Percentiles rank a stretch among this genome's conserved stretches.
Evolutionary conservation across 2,329 filamentous ascomycete species (phyloP).

Genomic region (Colletotrichum brevisporum): DNA sequence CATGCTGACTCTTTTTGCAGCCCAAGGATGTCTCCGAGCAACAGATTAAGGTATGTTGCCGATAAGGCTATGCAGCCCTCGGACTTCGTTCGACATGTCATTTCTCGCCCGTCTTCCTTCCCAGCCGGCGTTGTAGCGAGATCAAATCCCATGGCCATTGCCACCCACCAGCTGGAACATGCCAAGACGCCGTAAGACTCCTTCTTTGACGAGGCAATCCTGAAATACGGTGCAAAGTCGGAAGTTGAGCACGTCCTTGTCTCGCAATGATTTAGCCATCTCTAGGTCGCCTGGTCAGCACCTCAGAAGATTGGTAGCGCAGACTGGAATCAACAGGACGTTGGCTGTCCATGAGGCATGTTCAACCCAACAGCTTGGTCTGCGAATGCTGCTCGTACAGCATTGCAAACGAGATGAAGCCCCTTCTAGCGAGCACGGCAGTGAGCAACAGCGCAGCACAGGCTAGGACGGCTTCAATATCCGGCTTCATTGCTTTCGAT

Average conservation of each 20-base stretch:
- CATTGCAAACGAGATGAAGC: slow-evolving; percentile 25
- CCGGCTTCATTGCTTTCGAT: slow-evolving; percentile 30
- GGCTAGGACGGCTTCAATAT: slow-evolving; percentile 31
- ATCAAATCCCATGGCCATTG: slow-evolving; percentile 35
- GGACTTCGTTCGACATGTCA: slow-evolving; percentile 78
- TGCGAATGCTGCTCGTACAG: slow-evolving; percentile 18
- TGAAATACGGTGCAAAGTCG: slow-evolving; percentile 51
- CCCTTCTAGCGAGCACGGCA: slow-evolving; percentile 63
- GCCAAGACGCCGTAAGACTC: slow-evolving; percentile 45
- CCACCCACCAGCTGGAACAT: slow-evolving; percentile 32
- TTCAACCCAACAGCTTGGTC: slow-evolving; percentile 32
- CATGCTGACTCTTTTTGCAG: slow-evolving; percentile 69
- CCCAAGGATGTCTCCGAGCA: slow-evolving; percentile 95
- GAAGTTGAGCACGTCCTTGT: slow-evolving; percentile 74
- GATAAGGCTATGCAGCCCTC: slow-evolving; percentile 78
- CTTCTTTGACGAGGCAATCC: slow-evolving; percentile 48
- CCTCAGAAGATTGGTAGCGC: slow-evolving; percentile 46
- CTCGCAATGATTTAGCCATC: slow-evolving; percentile 59
- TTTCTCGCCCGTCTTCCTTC: slow-evolving; percentile 56
- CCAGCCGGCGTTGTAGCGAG: slow-evolving; percentile 45
- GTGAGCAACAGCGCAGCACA: slow-evolving; percentile 59
- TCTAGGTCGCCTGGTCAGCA: slow-evolving; percentile 69
- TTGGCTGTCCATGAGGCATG: slow-evolving; percentile 41
- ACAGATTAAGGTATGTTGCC: slow-evolving; percentile 99
- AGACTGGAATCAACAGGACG: slow-evolving; percentile 44